A percentile compares a stretch with the other conserved stretches of the same genome.
Evolutionary conservation across 768 basidiomycete genomes (phyloP).

Genomic region (Amanita fuliginea): DNA sequence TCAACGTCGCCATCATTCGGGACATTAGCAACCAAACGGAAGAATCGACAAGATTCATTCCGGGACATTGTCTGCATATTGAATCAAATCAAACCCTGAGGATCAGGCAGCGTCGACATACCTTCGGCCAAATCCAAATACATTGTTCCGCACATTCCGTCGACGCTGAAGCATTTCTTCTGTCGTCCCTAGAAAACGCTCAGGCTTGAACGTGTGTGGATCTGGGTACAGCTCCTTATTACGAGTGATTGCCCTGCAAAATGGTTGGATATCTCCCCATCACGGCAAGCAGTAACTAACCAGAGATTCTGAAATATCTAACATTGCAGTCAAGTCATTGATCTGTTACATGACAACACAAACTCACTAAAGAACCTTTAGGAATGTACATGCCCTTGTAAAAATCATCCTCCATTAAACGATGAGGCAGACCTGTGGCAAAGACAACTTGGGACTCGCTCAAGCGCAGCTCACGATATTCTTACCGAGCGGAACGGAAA

Average conservation of each 20-base stretch:
- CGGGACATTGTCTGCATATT: constrained; percentile 45
- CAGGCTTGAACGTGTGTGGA: constrained; percentile 40
- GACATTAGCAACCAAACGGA: constrained; percentile 50
- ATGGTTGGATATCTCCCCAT: background rate
- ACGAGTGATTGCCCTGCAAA: constrained; percentile 34
- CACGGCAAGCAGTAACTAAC: constrained; percentile 16
- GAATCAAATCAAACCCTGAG: background rate
- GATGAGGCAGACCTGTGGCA: constrained; percentile 46
- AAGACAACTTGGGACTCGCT: background rate
- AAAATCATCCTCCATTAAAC: constrained; percentile 54
- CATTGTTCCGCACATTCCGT: constrained; percentile 21
- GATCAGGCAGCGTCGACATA: constrained; percentile 9
- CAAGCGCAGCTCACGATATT: background rate
- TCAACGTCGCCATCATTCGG: constrained; percentile 44
- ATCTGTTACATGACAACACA: background rate
- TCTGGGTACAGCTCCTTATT: constrained; percentile 40
- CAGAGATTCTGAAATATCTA: constrained; percentile 53
- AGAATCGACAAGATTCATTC: constrained; percentile 48
- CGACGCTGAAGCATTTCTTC: constrained; percentile 17
- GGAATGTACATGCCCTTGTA: constrained; percentile 50
- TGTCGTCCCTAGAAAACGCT: constrained; percentile 32
- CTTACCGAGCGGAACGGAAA: constrained; percentile 47
- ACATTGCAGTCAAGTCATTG: constrained; percentile 3
- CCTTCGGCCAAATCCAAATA: constrained; percentile 33
- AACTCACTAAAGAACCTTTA: constrained; percentile 45